Evolutionary conservation across 2,329 filamentous ascomycete genomes (phyloP), one percentile per base, ranked within the genome.

Genomic region (Rasamsonia emersonii): DNA sequence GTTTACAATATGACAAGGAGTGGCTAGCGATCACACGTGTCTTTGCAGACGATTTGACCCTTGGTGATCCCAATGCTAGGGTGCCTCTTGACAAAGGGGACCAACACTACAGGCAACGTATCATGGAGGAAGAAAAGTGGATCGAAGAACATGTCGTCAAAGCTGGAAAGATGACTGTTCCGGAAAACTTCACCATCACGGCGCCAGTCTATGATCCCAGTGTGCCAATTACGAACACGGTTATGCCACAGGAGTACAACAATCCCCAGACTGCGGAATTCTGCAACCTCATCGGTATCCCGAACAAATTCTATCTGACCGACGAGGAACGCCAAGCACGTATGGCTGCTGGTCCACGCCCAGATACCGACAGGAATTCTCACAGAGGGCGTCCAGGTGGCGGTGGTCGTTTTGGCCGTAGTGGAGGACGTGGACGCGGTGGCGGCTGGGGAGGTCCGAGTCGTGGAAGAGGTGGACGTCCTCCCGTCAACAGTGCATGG

Each of bases 1-100:
- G 63, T 8, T 68, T 95, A 1, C 65, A 77, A 28, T 96, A 98
- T 53, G 91, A 98, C 56, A 76, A 79, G 8, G 91, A 98, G 62
- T 98, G 89, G 89, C 77, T 98, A 5, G 82, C 91, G 24, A 95
- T 98, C 42, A 88, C 80, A 9, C 82, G 89, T 24, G 80, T 78
- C 5, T 93, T 96, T 50, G 75, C 82, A 24, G 47, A 66, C 3
- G 68, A 75, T 24, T 67, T 91, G 2, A 58, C 64, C 2, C 63
- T 89, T 21, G 82, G 84, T 26, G 67, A 80, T 41, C 67, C 66
- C 4, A 52, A 61, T 5, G 68, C 71, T 1, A 56, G 59, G 23
- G 58, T 72, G 0, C 68, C 80, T 0, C 54, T 62, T 2, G 70
- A 93, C 49, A 64, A 74, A 16, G 82, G 83, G 13, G 77, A 93